Base-by-base conservation (phyloP, 2,329 filamentous ascomycete genomes). In the Pestalotiopsis sp. region DNA sequence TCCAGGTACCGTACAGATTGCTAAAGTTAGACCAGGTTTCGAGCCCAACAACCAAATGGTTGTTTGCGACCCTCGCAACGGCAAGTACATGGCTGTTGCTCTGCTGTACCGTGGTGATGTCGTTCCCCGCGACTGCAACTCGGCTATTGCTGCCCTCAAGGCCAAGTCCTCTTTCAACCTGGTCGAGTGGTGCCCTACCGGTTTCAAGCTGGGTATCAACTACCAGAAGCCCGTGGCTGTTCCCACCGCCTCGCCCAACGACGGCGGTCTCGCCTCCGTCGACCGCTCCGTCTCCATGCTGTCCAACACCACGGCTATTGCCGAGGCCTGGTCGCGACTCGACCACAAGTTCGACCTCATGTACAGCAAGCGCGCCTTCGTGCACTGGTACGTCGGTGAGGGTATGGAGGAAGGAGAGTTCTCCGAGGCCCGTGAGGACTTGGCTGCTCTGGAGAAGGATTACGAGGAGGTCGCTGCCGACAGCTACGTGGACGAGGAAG, bases 351-450 rank as follows among this genome's bases (percentile, higher is more conserved):
- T 92, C 80, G 90, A 92, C 75, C 89, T 92, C 75, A 92, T 92
- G 90, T 91, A 92, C 86, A 90, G 86, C 82, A 92, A 92, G 87
- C 89, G 90, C 73, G 90, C 90, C 69, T 92, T 92, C 75, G 90
- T 92, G 59, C 90, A 92, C 82, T 92, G 90, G 90, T 92, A 92
- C 73, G 93, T 96, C 66, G 93, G 93, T 72, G 93, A 96, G 83
- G 93, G 93, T 83, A 96, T 96, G 93, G 93, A 96, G 84, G 93
- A 96, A 80, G 93, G 93, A 75, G 93, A 96, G 81, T 96, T 96
- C 84, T 92, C 90, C 71, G 93, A 96, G 82, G 93, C 93, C 70
- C 91, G 93, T 74, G 93, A 96, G 84, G 93, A 96, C 79, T 85
- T 96, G 69, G 93, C 93, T 70, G 93, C 93, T 61, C 85, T 96